Evolutionary conservation across 495 filamentous ascomycete genomes (phyloP), one percentile per base, ranked within the genome.

Genomic region (Penicillium longicatenatum): DNA sequence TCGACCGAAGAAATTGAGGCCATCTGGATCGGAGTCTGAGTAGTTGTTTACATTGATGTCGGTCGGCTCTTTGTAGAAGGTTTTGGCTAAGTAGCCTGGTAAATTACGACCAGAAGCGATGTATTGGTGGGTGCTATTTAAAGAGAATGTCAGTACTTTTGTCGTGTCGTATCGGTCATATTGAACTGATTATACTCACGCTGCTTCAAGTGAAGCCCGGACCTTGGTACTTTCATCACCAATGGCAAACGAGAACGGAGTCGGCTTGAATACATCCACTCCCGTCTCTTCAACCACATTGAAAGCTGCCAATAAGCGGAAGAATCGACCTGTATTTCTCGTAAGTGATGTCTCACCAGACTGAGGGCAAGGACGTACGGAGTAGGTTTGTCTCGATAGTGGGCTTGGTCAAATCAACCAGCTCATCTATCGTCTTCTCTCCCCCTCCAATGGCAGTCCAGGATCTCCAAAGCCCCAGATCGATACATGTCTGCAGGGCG

Each of bases 251-350:
- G 75, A 79, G 29, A 78, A 64, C 5, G 69, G 65, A 26, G 64
- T 79, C 4, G 73, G 69, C 12, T 61, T 59, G 59, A 68, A 81
- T 30, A 10, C 47, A 49, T 76, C 72, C 46, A 66, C 49, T 0
- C 55, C 69, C 0, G 63, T 68, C 56, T 82, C 76, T 21, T 66
- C 62, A 29, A 80, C 66, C 12, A 71, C 61, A 30, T 68, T 64
- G 44, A 72, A 67, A 11, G 77, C 70, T 11, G 72, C 71, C 8
- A 79, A 57, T 45, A 75, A 70, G 35, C 77, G 70, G 22, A 79
- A 61, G 33, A 80, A 39, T 8, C 78, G 76, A 26, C 73, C 73
- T 76, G 42, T 33, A 26, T 33, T 20, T 8, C 4, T 7, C 14
- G 29, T 62, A 4, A 62, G 51, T 24, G 12, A 7, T 12, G 11